Evolutionary conservation across 2,329 filamentous ascomycete genomes (phyloP).

Genomic region (Trichoderma sp.): DNA sequence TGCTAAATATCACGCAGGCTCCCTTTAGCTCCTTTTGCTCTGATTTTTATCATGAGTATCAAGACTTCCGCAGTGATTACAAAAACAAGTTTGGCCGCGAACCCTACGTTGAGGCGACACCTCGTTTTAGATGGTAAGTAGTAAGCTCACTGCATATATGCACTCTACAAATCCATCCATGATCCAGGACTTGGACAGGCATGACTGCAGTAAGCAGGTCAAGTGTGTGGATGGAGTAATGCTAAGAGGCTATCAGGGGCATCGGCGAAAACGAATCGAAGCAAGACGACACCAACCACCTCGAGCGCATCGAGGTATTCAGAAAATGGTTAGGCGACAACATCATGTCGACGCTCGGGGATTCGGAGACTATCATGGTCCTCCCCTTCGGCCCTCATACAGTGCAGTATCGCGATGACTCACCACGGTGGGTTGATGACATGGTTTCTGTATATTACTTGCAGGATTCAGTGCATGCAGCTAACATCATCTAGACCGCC

Average conservation of each 20-base stretch:
- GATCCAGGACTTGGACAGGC: not conserved
- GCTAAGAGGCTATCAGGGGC: conserved; percentile 23
- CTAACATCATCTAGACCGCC: conserved; percentile 26
- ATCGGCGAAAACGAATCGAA: conserved; percentile 27
- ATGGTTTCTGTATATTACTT: not conserved
- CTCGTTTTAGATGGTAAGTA: conserved; percentile 33
- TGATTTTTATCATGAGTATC: conserved; percentile 34
- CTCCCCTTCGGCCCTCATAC: conserved; percentile 27
- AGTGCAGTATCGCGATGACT: conserved; percentile 30
- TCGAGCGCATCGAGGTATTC: conserved; percentile 29
- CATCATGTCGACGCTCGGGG: conserved; percentile 26
- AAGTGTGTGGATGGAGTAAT: not conserved
- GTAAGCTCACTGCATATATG: conserved; percentile 25
- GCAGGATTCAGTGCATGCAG: conserved; percentile 15
- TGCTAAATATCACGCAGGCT: conserved; percentile 24
- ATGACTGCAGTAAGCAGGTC: not conserved
- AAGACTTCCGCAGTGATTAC: conserved; percentile 30
- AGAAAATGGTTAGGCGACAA: conserved; percentile 33
- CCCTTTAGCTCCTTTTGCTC: conserved; percentile 33
- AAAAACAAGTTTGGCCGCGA: conserved; percentile 24
- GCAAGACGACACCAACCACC: conserved; percentile 25
- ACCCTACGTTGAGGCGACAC: conserved; percentile 32
- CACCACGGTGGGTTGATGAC: conserved; percentile 25
- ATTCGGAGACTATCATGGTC: conserved; percentile 29
- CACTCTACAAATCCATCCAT: not conserved